Conservation (phyloP, 805 yeast genomes). For the Wickerhamomyces kurtzmanii region DNA sequence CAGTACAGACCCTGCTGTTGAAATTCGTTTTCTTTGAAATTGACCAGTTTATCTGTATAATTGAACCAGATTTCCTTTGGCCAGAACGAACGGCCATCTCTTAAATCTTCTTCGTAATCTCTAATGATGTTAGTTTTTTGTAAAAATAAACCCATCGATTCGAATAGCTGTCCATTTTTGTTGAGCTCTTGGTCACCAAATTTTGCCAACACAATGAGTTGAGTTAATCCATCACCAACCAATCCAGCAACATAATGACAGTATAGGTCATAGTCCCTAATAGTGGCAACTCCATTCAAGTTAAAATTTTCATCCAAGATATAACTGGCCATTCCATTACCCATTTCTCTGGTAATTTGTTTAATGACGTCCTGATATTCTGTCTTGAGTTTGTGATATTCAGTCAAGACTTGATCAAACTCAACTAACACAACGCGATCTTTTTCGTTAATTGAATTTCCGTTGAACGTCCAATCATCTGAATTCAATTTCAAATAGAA, state of each 20-base stretch:
- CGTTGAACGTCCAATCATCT: constrained; percentile 75
- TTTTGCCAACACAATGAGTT: constrained; percentile 64
- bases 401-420: constrained; percentile 59
- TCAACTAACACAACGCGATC: constrained; percentile 78
- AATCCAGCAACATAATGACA: constrained; percentile 97
- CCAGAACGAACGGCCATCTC: constrained; percentile 92
- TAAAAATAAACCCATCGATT: constrained; percentile 89
- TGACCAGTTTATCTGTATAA: constrained; percentile 55
- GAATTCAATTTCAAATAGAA: constrained; percentile 57
- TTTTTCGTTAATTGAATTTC: constrained; percentile 64
- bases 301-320: constrained; percentile 70
- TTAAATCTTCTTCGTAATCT: constrained; percentile 86
- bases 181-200: constrained; percentile 49
- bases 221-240: constrained; percentile 93
- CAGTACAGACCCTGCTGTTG: constrained; percentile 56
- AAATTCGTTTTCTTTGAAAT: constrained; percentile 43
- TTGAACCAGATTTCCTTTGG: constrained; percentile 90
- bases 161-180: constrained; percentile 50
- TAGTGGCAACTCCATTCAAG: constrained; percentile 65
- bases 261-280: constrained; percentile 78
- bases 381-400: constrained; percentile 64
- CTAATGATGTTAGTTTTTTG: constrained; percentile 96
- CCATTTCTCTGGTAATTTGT: constrained; percentile 80
- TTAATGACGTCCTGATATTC: constrained; percentile 70
- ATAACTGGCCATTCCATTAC: constrained; percentile 97